phyloP scores from a whole-genome alignment of 129 eudicot species.

The carrot (Daucus carota) region DNA sequence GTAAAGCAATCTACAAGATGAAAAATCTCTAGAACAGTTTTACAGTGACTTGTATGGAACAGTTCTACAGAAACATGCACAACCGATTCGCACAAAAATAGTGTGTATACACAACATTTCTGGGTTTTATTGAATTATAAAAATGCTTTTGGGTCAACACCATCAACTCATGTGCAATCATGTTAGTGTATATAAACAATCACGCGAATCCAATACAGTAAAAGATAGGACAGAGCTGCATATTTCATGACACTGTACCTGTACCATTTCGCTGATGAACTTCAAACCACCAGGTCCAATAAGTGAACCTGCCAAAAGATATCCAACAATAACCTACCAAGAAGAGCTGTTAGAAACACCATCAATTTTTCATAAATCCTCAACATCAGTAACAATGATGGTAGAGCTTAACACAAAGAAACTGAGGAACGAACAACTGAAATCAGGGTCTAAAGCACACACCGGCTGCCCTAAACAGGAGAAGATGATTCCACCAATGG shows the following conservation, averaged over 20 bases:
- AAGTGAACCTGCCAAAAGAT: conserved; percentile 94
- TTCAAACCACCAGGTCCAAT: conserved; percentile 98
- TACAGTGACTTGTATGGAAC: not conserved
- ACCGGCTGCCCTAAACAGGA: conserved; percentile 99
- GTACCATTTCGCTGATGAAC: conserved; percentile 91
- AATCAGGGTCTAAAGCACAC: conserved; percentile 25
- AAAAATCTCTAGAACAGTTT: not conserved
- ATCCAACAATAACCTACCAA: conserved; percentile 86
- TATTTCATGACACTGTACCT: conserved; percentile 37
- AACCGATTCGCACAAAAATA: not conserved
- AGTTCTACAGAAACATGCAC: not conserved
- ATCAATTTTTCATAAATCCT: conserved; percentile 4
- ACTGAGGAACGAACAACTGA: conserved; percentile 16
- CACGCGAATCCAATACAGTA: not conserved
- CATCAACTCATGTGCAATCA: not conserved
- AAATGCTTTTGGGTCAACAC: not conserved
- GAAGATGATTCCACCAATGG: conserved; percentile 93
- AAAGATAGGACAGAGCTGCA: not conserved
- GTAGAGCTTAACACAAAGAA: not conserved
- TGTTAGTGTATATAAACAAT: not conserved
- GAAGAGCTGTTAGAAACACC: conserved; percentile 4
- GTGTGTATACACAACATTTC: not conserved
- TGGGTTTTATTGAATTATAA: not conserved
- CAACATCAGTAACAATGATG: not conserved
- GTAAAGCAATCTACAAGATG: not conserved